A percentile compares a stretch with the other conserved stretches of the same genome.
Evolutionary conservation across 1,139 yeast genomes (phyloP).

Genomic region (Arxiozyma telluris): DNA sequence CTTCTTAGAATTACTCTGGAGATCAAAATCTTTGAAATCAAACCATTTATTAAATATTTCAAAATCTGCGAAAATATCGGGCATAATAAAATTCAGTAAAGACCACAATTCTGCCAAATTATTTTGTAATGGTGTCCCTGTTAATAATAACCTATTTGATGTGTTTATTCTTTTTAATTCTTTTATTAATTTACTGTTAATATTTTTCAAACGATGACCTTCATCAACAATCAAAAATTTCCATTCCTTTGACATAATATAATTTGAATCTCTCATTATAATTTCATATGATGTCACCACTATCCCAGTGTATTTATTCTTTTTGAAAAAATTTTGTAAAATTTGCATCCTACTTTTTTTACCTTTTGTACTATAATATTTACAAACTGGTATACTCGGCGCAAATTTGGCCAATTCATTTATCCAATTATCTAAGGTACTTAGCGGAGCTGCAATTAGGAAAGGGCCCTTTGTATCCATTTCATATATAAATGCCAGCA

Average conservation of each 20-base stretch:
- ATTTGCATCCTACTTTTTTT: constrained; percentile 39
- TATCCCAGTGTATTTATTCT: constrained; percentile 35
- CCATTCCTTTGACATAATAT: constrained; percentile 45
- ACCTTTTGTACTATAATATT: constrained; percentile 57
- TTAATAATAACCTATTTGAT: constrained; percentile 62
- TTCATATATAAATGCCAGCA: constrained; percentile 68
- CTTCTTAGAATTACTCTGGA: constrained; percentile 36
- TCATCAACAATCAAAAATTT: constrained; percentile 88
- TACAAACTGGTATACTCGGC: constrained; percentile 54
- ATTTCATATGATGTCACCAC: constrained; percentile 79
- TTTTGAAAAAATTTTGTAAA: constrained; percentile 32
- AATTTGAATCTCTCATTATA: constrained; percentile 57
- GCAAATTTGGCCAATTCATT: constrained; percentile 65
- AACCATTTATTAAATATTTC: constrained; percentile 91
- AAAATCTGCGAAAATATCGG: constrained; percentile 85
- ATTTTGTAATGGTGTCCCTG: constrained; percentile 93
- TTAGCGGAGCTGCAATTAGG: constrained; percentile 76
- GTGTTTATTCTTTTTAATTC: constrained; percentile 59
- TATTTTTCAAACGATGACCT: constrained; percentile 84
- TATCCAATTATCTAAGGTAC: constrained; percentile 80
- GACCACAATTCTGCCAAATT: constrained; percentile 88
- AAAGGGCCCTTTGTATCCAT: constrained; percentile 80
- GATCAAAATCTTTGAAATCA: constrained; percentile 48
- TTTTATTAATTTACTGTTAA: constrained; percentile 63
- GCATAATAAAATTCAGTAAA: constrained; percentile 73